Evolutionary conservation across 2,329 filamentous ascomycete genomes (phyloP), one percentile per base, ranked within the genome.

Genomic region (Ophiostoma perfectum): DNA sequence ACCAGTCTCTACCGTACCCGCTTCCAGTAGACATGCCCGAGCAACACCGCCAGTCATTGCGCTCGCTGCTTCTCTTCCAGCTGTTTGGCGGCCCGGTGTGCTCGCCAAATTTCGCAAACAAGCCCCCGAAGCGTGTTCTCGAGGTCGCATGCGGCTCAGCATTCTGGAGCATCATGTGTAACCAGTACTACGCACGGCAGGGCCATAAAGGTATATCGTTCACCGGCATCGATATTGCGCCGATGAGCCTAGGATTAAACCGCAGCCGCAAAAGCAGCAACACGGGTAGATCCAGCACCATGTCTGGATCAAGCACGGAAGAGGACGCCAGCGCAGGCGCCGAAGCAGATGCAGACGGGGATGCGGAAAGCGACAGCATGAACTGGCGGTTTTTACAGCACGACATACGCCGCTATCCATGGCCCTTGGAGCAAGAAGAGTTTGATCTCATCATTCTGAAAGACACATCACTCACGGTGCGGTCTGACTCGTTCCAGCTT

Each of bases 391-490:
- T 97, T 76, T 86, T 96, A 67, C 90, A 93, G 75, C 92, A 97
- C 76, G 93, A 97, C 77, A 79, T 96, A 71, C 88, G 92, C 69
- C 85, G 86, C 70, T 77, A 84, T 2, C 91, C 92, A 0, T 86
- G 93, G 74, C 94, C 94, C 0, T 92, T 97, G 72, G 82, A 87
- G 1, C 86, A 92, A 70, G 88, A 84, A 47, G 89, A 93, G 73
- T 97, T 96, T 77, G 92, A 97, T 76, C 83, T 97, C 55, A 85
- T 98, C 74, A 92, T 97, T 82, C 84, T 92, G 75, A 97, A 97
- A 77, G 93, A 97, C 76, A 80, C 92, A 74, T 89, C 87, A 67
- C 82, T 95, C 71, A 85, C 81, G 36, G 79, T 86, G n/a, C 82
- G 89, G 7, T 85, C 85, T 39, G 79, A 85, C 62, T 81, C 86